A percentile compares a stretch with the other conserved stretches of the same genome.
Evolutionary conservation across 768 basidiomycete species (phyloP).

Genomic region (Suillus brevipes): DNA sequence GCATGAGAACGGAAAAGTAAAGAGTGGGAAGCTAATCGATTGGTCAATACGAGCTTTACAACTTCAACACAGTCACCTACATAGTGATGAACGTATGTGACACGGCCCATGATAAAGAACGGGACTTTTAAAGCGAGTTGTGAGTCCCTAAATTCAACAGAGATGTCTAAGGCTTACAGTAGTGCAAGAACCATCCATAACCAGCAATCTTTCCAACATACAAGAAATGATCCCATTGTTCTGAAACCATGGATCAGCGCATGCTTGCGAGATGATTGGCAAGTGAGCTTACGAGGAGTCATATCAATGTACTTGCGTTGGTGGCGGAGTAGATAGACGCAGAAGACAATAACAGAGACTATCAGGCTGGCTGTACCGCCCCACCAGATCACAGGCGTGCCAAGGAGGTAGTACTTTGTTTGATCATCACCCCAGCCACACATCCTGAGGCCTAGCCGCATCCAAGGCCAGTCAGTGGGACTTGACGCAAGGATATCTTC

Average conservation of each 20-base stretch:
- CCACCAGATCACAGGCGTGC: slow-evolving; percentile 95
- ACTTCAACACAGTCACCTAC: slow-evolving; percentile 45
- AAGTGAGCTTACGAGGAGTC: slow-evolving; percentile 66
- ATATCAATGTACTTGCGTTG: slow-evolving; percentile 93
- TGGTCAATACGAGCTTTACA: background rate
- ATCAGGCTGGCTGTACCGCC: slow-evolving; percentile 67
- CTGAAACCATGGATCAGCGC: slow-evolving; percentile 33
- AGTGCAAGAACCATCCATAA: slow-evolving; percentile 92
- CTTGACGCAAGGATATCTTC: slow-evolving; percentile 95
- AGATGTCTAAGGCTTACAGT: slow-evolving; percentile 48
- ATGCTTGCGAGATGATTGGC: background rate
- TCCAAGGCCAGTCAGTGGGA: slow-evolving; percentile 92
- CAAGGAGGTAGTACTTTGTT: slow-evolving; percentile 90
- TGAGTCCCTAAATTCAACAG: background rate
- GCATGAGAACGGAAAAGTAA: slow-evolving; percentile 95
- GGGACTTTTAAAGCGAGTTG: slow-evolving; percentile 56
- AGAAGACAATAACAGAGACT: slow-evolving; percentile 50
- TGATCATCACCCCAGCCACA: slow-evolving; percentile 92
- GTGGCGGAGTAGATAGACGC: slow-evolving; percentile 72
- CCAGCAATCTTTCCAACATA: slow-evolving; percentile 92
- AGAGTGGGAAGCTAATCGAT: slow-evolving; percentile 78
- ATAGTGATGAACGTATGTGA: slow-evolving; percentile 96
- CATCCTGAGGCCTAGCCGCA: slow-evolving; percentile 91
- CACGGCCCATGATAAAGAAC: slow-evolving; percentile 97
- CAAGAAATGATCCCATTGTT: slow-evolving; percentile 93